These are phyloP conservation scores for Pseudogymnoascus sp. DNA, from an alignment of 2,329 filamentous ascomycete genomes.

Conservation along the genomic window DNA sequence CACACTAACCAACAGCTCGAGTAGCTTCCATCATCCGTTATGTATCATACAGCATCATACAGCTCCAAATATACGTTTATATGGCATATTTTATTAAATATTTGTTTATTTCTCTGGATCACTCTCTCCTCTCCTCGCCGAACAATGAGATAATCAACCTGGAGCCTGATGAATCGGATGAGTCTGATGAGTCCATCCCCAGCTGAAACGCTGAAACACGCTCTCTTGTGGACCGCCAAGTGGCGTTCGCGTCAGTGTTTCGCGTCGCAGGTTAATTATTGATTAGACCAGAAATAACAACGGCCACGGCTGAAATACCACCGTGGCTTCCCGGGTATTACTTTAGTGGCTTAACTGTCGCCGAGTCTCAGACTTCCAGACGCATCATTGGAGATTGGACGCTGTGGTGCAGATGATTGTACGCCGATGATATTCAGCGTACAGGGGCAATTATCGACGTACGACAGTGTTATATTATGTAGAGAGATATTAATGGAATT, in stretches of 20 bases:
- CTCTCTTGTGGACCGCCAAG: not conserved
- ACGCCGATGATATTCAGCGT: not conserved
- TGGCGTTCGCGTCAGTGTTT: slow-evolving; percentile 2
- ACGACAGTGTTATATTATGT: not conserved
- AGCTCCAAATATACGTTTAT: not conserved
- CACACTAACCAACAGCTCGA: not conserved
- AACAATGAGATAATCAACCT: not conserved
- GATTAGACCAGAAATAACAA: not conserved
- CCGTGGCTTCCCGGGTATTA: slow-evolving; percentile 3
- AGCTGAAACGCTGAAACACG: not conserved
- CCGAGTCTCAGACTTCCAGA: not conserved
- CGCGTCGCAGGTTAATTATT: not conserved
- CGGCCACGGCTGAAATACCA: not conserved
- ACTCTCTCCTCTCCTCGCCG: no score
- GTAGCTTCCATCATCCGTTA: not conserved
- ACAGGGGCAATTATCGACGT: not conserved
- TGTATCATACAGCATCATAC: not conserved
- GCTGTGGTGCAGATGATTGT: not conserved
- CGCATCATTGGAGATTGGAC: not conserved
- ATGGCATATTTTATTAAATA: not conserved
- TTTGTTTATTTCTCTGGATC: no score
- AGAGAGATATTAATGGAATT: not conserved
- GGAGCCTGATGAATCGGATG: not conserved
- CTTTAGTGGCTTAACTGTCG: not conserved
- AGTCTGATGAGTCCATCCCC: not conserved